These are phyloP conservation scores for Xylaria hypoxylon DNA, from an alignment of 2,329 filamentous ascomycete genomes.

Conservation along the genomic window DNA sequence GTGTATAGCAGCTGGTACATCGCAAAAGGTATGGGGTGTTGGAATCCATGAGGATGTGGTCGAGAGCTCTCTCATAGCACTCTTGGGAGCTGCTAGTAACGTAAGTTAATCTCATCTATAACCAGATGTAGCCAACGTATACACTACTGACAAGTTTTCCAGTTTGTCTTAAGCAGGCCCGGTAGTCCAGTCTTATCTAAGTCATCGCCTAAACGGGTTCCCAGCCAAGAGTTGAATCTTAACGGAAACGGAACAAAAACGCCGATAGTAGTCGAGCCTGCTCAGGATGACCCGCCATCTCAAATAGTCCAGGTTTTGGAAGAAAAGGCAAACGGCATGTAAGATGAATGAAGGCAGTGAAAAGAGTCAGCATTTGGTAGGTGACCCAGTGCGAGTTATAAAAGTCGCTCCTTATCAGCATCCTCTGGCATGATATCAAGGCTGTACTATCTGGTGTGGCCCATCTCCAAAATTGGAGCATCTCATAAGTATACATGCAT, in stretches of 20 bases:
- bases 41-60: slow-evolving; percentile 94
- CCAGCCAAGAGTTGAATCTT: slow-evolving; percentile 54
- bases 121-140: not conserved
- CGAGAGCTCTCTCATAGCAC: slow-evolving; percentile 86
- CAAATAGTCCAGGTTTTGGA: slow-evolving; percentile 54
- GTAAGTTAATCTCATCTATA: slow-evolving; percentile 64
- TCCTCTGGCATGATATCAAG: slow-evolving; percentile 5
- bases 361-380: not conserved
- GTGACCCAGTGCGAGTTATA: slow-evolving; percentile 13
- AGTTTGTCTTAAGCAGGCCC: slow-evolving; percentile 80
- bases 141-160: slow-evolving; percentile 29
- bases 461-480: not conserved
- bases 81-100: slow-evolving; percentile 86
- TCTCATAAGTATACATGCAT: slow-evolving; percentile 15
- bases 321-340: slow-evolving; percentile 55
- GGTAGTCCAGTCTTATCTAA: slow-evolving; percentile 75
- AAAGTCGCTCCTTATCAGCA: slow-evolving; percentile 29
- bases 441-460: slow-evolving; percentile 1
- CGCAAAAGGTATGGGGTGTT: slow-evolving; percentile 86
- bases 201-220: slow-evolving; percentile 64
- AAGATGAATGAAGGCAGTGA: slow-evolving; percentile 18
- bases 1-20: slow-evolving; percentile 76
- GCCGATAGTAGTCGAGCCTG: slow-evolving; percentile 44
- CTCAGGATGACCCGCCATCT: slow-evolving; percentile 41
- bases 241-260: slow-evolving; percentile 44